Evolutionary conservation across 164 flowering plant genomes (phyloP).

Genomic region (Vitis cinerea): DNA sequence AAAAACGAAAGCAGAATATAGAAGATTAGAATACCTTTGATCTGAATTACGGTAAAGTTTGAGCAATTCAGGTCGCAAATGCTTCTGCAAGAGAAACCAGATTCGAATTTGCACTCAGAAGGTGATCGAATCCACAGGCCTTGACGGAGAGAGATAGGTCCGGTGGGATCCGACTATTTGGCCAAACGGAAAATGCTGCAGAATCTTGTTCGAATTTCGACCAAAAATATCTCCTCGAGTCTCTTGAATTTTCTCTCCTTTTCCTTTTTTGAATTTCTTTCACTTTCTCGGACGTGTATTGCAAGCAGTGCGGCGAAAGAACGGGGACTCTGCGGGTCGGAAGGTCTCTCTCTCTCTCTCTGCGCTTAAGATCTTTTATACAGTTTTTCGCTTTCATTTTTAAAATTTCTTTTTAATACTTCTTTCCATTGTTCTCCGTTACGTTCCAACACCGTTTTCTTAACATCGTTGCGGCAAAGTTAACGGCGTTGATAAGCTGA

Average conservation of each 20-base stretch:
- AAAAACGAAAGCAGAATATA: background rate
- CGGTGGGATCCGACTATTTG: background rate
- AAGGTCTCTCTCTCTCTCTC: conserved; percentile 9
- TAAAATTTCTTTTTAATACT: too few species aligned
- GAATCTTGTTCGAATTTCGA: conserved; percentile 16
- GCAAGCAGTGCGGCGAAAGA: conserved; percentile 17
- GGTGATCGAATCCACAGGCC: background rate
- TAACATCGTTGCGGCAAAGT: conserved; percentile 45
- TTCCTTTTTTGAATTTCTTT: too few species aligned
- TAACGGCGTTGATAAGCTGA: conserved; percentile 30
- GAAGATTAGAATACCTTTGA: conserved; percentile 9
- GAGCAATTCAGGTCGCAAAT: conserved; percentile 10
- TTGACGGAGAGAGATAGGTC: background rate
- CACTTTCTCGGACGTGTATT: background rate
- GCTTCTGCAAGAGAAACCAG: background rate
- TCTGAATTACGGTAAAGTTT: conserved; percentile 2
- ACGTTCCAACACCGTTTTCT: conserved; percentile 29
- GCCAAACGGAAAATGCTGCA: conserved; percentile 8
- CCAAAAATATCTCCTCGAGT: background rate
- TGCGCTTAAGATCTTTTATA: conserved; percentile 27
- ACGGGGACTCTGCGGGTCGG: conserved; percentile 11
- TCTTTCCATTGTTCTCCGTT: conserved; percentile 10
- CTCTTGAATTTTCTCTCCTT: background rate
- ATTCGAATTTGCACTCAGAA: background rate
- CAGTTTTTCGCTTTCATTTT: conserved; percentile 8